These are phyloP conservation scores for Citrus maxima DNA, from an alignment of 345 rosid species.

Conservation along the genomic window DNA sequence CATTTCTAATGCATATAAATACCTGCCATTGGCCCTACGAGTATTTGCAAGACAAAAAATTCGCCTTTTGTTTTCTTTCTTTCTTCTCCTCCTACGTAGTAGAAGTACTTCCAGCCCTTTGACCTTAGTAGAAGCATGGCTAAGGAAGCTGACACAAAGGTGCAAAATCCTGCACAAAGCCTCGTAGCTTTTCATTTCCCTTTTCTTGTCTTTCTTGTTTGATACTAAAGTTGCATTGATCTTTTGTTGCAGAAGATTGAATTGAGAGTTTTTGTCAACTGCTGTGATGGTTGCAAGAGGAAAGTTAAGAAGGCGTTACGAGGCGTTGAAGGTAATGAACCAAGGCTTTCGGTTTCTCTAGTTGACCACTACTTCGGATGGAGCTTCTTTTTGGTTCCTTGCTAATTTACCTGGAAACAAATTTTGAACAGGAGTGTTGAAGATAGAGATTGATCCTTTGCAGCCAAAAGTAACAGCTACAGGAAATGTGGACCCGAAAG, in stretches of 20 bases:
- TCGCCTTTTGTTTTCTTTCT: not conserved
- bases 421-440: constrained; percentile 43
- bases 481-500: constrained; percentile 41
- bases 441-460: constrained; percentile 40
- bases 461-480: constrained; percentile 46
- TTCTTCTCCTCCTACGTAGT: not conserved
- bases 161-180: constrained; percentile 10
- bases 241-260: constrained; percentile 45
- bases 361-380: not conserved
- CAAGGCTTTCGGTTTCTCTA: not conserved
- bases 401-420: constrained; percentile 3
- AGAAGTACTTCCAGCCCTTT: not conserved
- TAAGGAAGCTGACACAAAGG: constrained; percentile 45
- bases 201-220: not conserved
- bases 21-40: constrained; percentile 10
- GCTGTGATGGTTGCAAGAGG: constrained; percentile 71
- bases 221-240: not conserved
- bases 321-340: constrained; percentile 42
- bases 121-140: constrained; percentile 33
- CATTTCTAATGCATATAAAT: constrained; percentile 31
- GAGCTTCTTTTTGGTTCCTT: not conserved
- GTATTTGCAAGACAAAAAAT: not conserved
- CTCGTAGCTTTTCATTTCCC: not conserved
- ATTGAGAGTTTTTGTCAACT: constrained; percentile 48
- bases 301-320: constrained; percentile 52